Evolutionary conservation across 2,329 filamentous ascomycete species (phyloP), one percentile per base, ranked within the genome.

Genomic region (Talaromyces marneffei): DNA sequence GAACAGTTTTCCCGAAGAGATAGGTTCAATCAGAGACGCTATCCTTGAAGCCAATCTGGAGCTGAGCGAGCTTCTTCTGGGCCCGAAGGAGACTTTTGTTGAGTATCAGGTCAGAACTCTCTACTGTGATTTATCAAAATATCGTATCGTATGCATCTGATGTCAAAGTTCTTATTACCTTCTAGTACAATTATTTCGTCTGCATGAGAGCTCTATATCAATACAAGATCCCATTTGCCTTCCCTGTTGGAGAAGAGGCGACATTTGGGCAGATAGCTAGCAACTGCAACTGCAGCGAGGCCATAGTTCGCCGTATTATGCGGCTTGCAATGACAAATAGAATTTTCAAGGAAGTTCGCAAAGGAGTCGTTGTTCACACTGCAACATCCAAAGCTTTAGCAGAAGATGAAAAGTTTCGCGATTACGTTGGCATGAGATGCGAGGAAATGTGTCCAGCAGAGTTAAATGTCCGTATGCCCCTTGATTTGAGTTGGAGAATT

Each of bases 381-480:
- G 37, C 25, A 8, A 50, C 59, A 5, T 63, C 62, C 2, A 46
- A 57, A 48, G n/a, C 57, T 3, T 55, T 63, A 9, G 62, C 44
- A 3, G 40, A 57, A 18, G 37, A 57, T 9, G 23, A 50, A 14
- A 54, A 20, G 4, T 35, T 63, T 10, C 53, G 40, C 10, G 52
- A 63, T n/a, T 63, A 40, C n/a, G 44, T 63, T 10, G 62, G 62
- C 2, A 53, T 58, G 48, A 46, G 39, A 20, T 46, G 33, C 16
- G 53, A 61, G 39, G 62, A 63, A 35, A 63, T 61, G 33, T 59
- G 56, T 35, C 62, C 58, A 18, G 62, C 62, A 27, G 62, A 33
- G 27, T 52, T 53, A 27, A 55, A 44, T 44, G 40, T 44, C 9
- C 20, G 40, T 44, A 44, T 44, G 12, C 4, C 18, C 18, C 20